These are phyloP conservation scores for Xylona heveae DNA, from an alignment of 495 filamentous ascomycete species.

Conservation along the genomic window DNA sequence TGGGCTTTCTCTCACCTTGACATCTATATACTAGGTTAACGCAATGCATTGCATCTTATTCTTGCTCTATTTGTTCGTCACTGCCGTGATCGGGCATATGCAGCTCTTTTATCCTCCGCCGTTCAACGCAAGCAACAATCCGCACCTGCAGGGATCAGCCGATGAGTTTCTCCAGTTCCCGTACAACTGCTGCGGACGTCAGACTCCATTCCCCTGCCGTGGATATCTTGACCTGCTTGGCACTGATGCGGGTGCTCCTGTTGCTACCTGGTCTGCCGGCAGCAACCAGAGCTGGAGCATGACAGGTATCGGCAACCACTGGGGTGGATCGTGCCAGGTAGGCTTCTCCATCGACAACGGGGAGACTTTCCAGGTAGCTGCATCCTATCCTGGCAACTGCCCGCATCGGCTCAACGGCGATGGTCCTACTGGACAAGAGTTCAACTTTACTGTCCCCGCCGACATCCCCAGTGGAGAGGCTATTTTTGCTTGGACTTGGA, in stretches of 20 bases:
- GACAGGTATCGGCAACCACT: slow-evolving; percentile 14
- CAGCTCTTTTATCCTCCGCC: slow-evolving; percentile 13
- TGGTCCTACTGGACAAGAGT: slow-evolving; percentile 12
- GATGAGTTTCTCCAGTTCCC: slow-evolving; percentile 15
- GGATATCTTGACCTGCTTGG: slow-evolving; percentile 16
- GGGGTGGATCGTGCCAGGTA: slow-evolving; percentile 16
- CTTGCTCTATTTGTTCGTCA: neutral
- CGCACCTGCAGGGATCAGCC: slow-evolving; percentile 8
- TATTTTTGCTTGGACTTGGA: slow-evolving; percentile 17
- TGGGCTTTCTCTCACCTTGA: neutral
- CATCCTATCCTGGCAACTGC: slow-evolving; percentile 16
- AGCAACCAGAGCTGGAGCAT: slow-evolving; percentile 10
- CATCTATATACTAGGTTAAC: too few species aligned
- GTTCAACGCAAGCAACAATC: slow-evolving; percentile 15
- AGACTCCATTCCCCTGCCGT: slow-evolving; percentile 8
- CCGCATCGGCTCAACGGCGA: slow-evolving; percentile 11
- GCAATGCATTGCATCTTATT: neutral
- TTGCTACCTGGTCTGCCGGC: slow-evolving; percentile 14
- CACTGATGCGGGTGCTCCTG: slow-evolving; percentile 12
- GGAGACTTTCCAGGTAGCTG: slow-evolving; percentile 15
- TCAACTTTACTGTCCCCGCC: slow-evolving; percentile 15
- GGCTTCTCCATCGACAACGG: slow-evolving; percentile 15
- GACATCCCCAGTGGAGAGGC: slow-evolving; percentile 13
- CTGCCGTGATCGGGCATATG: slow-evolving; percentile 11
- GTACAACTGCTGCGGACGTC: slow-evolving; percentile 15